phyloP scores from a whole-genome alignment of 2,329 filamentous ascomycete genomes.

The Colletotrichum tofieldiae region DNA sequence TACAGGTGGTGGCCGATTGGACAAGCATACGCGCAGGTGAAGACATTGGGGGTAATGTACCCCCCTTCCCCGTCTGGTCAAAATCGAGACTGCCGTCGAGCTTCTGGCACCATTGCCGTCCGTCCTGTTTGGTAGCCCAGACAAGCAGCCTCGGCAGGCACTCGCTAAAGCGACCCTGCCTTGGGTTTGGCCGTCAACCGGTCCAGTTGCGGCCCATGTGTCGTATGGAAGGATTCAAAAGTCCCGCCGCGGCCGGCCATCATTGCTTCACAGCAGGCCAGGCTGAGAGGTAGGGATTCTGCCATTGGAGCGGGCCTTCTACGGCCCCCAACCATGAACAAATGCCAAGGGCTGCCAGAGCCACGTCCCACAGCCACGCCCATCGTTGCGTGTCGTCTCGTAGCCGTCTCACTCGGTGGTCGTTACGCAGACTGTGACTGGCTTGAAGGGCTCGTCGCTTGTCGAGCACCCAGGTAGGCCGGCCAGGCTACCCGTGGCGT shows the following conservation, averaged over 20 bases:
- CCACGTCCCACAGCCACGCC: neutral
- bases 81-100: neutral
- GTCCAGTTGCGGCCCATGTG: constrained; percentile 10
- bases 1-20: neutral
- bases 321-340: neutral
- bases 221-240: constrained; percentile 16
- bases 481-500: neutral
- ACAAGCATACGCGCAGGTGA: neutral
- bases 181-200: neutral
- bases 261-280: neutral
- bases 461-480: neutral
- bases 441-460: neutral
- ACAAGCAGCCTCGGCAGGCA: neutral
- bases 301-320: neutral
- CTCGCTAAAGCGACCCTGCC: neutral
- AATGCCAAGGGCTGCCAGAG: neutral
- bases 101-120: neutral
- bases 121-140: constrained; percentile 3
- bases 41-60: neutral
- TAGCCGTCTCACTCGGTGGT: neutral
- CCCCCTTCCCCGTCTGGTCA: neutral
- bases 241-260: neutral
- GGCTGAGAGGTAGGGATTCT: constrained; percentile 32
- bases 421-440: neutral
- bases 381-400: neutral